These are phyloP conservation scores for Lachancea sp. DNA, from an alignment of 805 yeast species.

Conservation along the genomic window DNA sequence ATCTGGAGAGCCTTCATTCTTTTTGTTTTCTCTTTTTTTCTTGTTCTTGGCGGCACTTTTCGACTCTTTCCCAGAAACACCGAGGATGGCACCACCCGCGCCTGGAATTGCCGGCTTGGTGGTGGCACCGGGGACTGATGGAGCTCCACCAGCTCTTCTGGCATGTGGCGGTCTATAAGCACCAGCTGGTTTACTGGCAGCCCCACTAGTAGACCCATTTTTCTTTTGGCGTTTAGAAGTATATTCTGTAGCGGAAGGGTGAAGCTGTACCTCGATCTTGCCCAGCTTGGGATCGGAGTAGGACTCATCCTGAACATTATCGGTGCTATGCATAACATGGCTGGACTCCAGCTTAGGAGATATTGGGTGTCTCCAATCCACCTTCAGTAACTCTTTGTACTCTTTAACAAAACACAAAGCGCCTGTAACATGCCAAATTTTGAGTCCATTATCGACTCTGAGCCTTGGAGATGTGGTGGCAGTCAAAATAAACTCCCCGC, in stretches of 20 bases:
- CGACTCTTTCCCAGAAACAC: constrained; percentile 44
- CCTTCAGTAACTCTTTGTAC: constrained; percentile 71
- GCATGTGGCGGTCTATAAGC: constrained; percentile 99
- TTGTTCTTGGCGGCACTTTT: constrained; percentile 67
- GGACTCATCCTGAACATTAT: constrained; percentile 31
- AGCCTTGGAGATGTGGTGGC: constrained; percentile 97
- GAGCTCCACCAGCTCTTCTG: constrained; percentile 39
- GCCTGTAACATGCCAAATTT: constrained; percentile 90
- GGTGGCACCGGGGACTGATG: constrained; percentile 29
- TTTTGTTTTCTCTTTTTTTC: constrained; percentile 62
- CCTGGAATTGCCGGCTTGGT: constrained; percentile 25
- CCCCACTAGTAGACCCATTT: constrained; percentile 18
- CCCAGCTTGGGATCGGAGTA: constrained; percentile 43
- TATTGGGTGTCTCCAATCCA: constrained; percentile 69
- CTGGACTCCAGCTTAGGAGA: constrained; percentile 25
- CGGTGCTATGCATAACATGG: constrained; percentile 32
- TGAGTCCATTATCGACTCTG: constrained; percentile 92
- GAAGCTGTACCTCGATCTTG: constrained; percentile 55
- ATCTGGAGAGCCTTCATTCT: constrained; percentile 26
- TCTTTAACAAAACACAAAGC: constrained; percentile 71
- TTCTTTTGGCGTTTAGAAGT: constrained; percentile 36
- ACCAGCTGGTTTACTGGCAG: constrained; percentile 60
- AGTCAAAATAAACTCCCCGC: constrained; percentile 85
- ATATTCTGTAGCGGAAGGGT: constrained; percentile 60
- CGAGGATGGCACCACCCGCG: constrained; percentile 39